Evolutionary conservation across 345 rosid species (phyloP), one percentile per base, ranked within the genome.

Genomic region (Citrus medica): DNA sequence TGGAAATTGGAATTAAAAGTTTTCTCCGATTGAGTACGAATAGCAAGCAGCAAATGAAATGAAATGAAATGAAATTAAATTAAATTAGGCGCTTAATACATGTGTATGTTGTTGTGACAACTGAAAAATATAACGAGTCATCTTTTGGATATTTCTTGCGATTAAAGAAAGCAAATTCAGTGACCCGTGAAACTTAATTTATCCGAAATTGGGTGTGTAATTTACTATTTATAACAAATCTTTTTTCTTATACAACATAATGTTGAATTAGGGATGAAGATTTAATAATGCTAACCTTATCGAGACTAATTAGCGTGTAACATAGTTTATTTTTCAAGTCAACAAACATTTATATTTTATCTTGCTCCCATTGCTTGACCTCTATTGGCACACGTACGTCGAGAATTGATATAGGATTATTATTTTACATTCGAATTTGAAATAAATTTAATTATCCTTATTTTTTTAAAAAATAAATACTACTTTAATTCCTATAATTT

Each of bases 1-100:
- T 89, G 84, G 78, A 73, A 83, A 55, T 19, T 21, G 61, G 61
- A 68, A n/a, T 67, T 71, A 72, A 67, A 79, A 55, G 76, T 72
- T 67, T 65, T 77, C 62, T 14, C 28, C 66, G 53, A 69, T 69
- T 25, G 33, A 35, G 27, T 66, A 24, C 35, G 46, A 66, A 27
- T 9, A 19, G 22, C 48, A 7, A 32, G 33, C 0, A 32, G 58
- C 22, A 53, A 53, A 19, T 53, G 58, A 38, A 37, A 37, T 37
- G 40, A 51, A 51, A 17, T 51, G 56, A 51, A 30, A 30, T 30
- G 0, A 27, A 27, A 27, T 27, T 27, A 27, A 27, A 28, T 28
- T 28, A 32, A n/a, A n/a, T n/a, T n/a, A n/a, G n/a, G n/a, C n/a
- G 6, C 21, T 53, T 1, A 17, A 53, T 53, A 53, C 5, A 46